phyloP scores from a whole-genome alignment of 2,329 filamentous ascomycete genomes.

The Fusarium sp. region DNA sequence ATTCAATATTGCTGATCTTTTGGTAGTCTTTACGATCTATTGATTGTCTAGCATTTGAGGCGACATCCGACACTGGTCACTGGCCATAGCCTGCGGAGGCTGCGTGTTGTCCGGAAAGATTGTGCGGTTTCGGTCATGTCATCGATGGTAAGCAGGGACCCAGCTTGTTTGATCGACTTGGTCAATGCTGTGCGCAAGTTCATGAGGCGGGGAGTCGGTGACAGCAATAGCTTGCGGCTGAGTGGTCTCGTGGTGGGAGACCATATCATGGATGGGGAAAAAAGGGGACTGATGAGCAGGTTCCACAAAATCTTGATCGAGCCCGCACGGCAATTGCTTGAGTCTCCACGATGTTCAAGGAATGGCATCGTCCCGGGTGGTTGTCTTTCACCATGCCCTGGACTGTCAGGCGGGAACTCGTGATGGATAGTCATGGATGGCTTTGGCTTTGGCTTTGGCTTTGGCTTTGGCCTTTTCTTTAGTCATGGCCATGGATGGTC shows the following conservation, averaged over 20 bases:
- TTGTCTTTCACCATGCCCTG: background rate
- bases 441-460: background rate
- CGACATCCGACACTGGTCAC: slow-evolving; percentile 2
- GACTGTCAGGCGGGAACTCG: background rate
- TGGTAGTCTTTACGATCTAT: background rate
- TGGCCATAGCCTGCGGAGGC: background rate
- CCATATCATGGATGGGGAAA: slow-evolving; percentile 3
- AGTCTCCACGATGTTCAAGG: background rate
- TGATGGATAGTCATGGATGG: background rate
- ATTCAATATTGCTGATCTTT: slow-evolving; percentile 1
- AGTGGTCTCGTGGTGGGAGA: slow-evolving; percentile 22
- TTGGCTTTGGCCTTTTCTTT: too few species aligned
- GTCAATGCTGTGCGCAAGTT: slow-evolving; percentile 24
- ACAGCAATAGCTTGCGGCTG: slow-evolving; percentile 30
- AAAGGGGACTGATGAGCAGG: slow-evolving; percentile 14
- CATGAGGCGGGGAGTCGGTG: slow-evolving; percentile 24
- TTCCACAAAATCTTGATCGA: slow-evolving; percentile 25
- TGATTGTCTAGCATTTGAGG: background rate
- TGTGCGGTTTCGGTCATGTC: slow-evolving; percentile 8
- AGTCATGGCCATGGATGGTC: too few species aligned
- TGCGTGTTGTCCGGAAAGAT: slow-evolving; percentile 6
- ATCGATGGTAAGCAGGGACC: background rate
- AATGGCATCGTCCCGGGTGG: slow-evolving; percentile 7
- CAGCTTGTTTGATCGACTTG: slow-evolving; percentile 25
- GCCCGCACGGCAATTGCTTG: slow-evolving; percentile 5